Evolutionary conservation across 2,329 filamentous ascomycete species (phyloP), one percentile per base, ranked within the genome.

Genomic region (Spiromastix sp.): DNA sequence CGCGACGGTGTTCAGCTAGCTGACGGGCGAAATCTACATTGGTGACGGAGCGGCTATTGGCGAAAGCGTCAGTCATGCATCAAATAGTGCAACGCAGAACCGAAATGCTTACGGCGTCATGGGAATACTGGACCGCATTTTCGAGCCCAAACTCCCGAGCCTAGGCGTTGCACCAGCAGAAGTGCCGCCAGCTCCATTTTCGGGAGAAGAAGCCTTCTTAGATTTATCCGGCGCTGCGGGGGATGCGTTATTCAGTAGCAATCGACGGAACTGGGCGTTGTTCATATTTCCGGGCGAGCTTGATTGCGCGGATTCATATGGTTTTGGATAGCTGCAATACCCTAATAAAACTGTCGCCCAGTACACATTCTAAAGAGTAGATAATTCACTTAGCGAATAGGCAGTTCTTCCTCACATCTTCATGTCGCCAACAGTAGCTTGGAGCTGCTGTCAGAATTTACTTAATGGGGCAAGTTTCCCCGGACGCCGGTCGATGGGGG

Each of bases 261-360:
- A 72, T 44, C 81, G 81, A 36, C 91, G 81, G 52, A 98, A 98
- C 51, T 95, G 85, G 28, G 86, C 77, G 68, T 96, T 96, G 58
- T 96, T 93, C 91, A 98, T 96, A 40, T 17, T n/a, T n/a, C n/a
- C n/a, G n/a, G n/a, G n/a, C n/a, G n/a, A n/a, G n/a, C n/a, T n/a
- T n/a, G n/a, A n/a, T n/a, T n/a, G n/a, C n/a, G n/a, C n/a, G n/a
- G n/a, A n/a, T n/a, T n/a, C n/a, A n/a, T n/a, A n/a, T n/a, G n/a
- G n/a, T n/a, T n/a, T n/a, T n/a, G n/a, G n/a, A n/a, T n/a, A n/a
- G n/a, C n/a, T n/a, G n/a, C n/a, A n/a, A n/a, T n/a, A n/a, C n/a
- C n/a, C n/a, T n/a, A n/a, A n/a, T n/a, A n/a, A n/a, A n/a, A n/a
- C n/a, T n/a, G n/a, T n/a, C n/a, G n/a, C n/a, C n/a, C n/a, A n/a